Evolutionary conservation across 345 rosid genomes (phyloP), one percentile per base, ranked within the genome.

Genomic region (Durio zibethinus): DNA sequence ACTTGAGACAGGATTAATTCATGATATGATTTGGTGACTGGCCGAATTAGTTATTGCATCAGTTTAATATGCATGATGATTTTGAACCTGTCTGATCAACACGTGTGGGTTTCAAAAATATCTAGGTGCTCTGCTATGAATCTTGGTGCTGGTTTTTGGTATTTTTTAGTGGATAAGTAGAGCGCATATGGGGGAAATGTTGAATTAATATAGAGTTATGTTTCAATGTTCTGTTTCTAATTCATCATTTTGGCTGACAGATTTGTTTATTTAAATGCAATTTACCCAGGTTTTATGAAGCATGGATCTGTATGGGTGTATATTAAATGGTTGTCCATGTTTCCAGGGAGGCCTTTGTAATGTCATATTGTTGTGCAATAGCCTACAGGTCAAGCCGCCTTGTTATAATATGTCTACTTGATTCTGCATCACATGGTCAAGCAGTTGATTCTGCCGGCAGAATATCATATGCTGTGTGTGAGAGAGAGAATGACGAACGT

Each of bases 1-100:
- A 53, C 48, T 36, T 29, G 36, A 15, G 66, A 74, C 77, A 74
- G 15, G 53, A 56, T 40, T 42, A 59, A 57, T 35, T 59, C 66
- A 74, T 74, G 35, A 21, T 59, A 59, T 74, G 63, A 57, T 74
- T 56, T 40, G 52, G 48, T 73, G 76, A 38, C 54, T 25, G 36
- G 73, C 10, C 5, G 36, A 25, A 48, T 29, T 5, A 69, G 35
- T 45, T 29, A 69, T 45, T 68, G 25, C 45, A 35, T 64, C 57
- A 18, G 12, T 64, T 35, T 18, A 33, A 35, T 18, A 33, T 25
- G 74, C 60, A 48, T 54, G 63, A 52, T 33, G 31, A 35, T 23
- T 73, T 57, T 21, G 21, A 47, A 14, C 31, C 23, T 40, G 36
- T 59, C 12, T 36, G 10, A 45, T 59, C 52, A 59, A 57, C 68